A percentile compares a stretch with the other conserved stretches of the same genome.
These are phyloP conservation scores for Oenanthe sinensis DNA, from an alignment of 129 eudicot species.

Conservation along the genomic window DNA sequence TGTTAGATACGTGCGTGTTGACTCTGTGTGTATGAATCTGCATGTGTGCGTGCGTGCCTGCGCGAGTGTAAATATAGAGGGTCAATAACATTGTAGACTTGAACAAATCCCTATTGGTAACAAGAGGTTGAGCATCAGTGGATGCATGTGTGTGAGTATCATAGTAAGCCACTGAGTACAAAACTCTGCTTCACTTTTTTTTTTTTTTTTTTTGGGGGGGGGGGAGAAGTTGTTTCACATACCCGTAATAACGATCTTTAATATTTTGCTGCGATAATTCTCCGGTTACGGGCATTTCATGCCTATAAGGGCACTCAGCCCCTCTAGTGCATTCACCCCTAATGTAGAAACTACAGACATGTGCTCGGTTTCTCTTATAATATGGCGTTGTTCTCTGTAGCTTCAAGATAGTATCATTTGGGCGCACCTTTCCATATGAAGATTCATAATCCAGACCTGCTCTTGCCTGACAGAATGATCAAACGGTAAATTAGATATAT, in stretches of 20 bases:
- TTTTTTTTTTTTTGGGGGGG: too few species aligned
- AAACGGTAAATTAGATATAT: not conserved
- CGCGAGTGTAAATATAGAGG: not conserved
- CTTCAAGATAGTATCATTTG: constrained; percentile 87
- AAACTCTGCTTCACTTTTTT: not conserved
- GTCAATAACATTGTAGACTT: too few species aligned
- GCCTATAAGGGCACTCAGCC: constrained; percentile 97
- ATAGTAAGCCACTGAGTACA: too few species aligned
- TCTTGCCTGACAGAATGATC: constrained; percentile 52
- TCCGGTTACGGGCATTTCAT: constrained; percentile 96
- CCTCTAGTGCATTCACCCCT: constrained; percentile 99
- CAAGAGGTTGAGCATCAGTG: not conserved
- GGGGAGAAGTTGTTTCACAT: constrained; percentile 16
- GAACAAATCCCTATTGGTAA: not conserved
- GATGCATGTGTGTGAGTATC: not conserved
- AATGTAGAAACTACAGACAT: constrained; percentile 85
- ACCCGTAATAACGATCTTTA: constrained; percentile 98
- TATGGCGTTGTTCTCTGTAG: constrained; percentile 92
- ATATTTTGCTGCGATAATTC: constrained; percentile 91
- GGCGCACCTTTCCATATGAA: constrained; percentile 71
- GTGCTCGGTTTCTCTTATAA: constrained; percentile 93
- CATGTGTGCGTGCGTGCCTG: too few species aligned
- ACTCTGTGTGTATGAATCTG: not conserved
- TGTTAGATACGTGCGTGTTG: not conserved
- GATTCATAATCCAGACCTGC: constrained; percentile 96